These are phyloP conservation scores for Ogataea corticis DNA, from an alignment of 805 yeast species.

Conservation along the genomic window DNA sequence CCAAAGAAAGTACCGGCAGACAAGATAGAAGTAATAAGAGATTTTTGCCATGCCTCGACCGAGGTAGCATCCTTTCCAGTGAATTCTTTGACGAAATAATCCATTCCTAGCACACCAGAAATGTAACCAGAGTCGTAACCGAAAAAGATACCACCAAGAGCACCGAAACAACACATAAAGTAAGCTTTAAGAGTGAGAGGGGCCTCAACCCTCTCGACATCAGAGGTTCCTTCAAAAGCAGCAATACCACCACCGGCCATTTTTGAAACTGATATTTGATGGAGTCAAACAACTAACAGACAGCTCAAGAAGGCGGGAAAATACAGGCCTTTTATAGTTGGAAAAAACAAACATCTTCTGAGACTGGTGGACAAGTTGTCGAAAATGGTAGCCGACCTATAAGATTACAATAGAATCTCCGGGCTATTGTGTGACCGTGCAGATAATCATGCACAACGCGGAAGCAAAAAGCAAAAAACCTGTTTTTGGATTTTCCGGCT, in stretches of 20 bases:
- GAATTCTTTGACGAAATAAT: constrained; percentile 38
- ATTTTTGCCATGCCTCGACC: constrained; percentile 34
- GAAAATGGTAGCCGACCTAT: not conserved
- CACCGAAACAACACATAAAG: constrained; percentile 56
- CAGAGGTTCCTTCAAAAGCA: constrained; percentile 7
- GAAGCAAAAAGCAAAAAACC: not conserved
- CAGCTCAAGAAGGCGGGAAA: not conserved
- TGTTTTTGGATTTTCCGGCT: constrained; percentile 3
- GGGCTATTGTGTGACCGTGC: constrained; percentile 1
- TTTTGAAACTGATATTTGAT: not conserved
- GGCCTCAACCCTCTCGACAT: constrained; percentile 34
- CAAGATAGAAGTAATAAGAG: constrained; percentile 65
- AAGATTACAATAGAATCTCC: not conserved
- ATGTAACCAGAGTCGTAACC: constrained; percentile 73
- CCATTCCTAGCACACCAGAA: constrained; percentile 67
- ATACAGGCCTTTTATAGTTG: not conserved
- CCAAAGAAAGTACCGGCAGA: constrained; percentile 74
- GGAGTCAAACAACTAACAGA: not conserved
- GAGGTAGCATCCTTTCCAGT: constrained; percentile 26
- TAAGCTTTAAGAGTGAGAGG: constrained; percentile 38
- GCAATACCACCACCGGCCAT: constrained; percentile 7
- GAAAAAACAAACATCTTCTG: not conserved
- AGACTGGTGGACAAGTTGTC: not conserved
- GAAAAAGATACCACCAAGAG: constrained; percentile 66
- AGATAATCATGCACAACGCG: not conserved